phyloP scores from a whole-genome alignment of 768 basidiomycete species.

The Boletales sp. region DNA sequence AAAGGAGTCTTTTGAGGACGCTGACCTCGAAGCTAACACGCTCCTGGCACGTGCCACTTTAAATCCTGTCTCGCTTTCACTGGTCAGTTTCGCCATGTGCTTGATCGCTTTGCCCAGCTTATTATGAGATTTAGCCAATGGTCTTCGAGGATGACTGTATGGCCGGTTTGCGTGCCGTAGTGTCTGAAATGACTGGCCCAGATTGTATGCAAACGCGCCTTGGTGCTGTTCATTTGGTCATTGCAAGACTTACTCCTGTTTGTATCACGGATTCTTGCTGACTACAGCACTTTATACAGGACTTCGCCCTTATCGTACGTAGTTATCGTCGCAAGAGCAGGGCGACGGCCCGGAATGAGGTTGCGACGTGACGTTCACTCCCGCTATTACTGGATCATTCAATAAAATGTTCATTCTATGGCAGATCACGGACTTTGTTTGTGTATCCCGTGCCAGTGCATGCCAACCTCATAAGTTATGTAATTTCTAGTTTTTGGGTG shows the following conservation, averaged over 20 bases:
- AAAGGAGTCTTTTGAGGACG: conserved; percentile 14
- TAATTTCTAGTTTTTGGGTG: conserved; percentile 5
- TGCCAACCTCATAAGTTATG: not conserved
- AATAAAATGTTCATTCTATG: not conserved
- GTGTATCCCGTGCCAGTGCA: conserved; percentile 4
- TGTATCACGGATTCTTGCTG: not conserved
- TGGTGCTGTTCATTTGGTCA: conserved; percentile 18
- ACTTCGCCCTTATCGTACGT: conserved; percentile 20
- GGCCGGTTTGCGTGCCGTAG: conserved; percentile 15
- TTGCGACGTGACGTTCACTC: not conserved
- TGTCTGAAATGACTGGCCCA: conserved; percentile 18
- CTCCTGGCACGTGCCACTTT: not conserved
- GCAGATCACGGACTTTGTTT: conserved; percentile 3
- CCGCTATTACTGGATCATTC: not conserved
- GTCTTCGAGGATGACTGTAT: conserved; percentile 19
- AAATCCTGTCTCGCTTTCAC: conserved; percentile 6
- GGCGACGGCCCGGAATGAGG: not conserved
- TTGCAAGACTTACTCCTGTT: conserved; percentile 10
- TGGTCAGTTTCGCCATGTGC: conserved; percentile 9
- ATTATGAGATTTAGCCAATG: conserved; percentile 5
- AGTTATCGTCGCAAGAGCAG: conserved; percentile 4
- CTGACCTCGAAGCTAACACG: conserved; percentile 5
- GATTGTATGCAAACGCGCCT: conserved; percentile 8
- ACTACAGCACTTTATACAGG: conserved; percentile 9
- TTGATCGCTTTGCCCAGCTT: conserved; percentile 1